phyloP scores from a whole-genome alignment of 495 filamentous ascomycete genomes.

The Xylaria palmicola region DNA sequence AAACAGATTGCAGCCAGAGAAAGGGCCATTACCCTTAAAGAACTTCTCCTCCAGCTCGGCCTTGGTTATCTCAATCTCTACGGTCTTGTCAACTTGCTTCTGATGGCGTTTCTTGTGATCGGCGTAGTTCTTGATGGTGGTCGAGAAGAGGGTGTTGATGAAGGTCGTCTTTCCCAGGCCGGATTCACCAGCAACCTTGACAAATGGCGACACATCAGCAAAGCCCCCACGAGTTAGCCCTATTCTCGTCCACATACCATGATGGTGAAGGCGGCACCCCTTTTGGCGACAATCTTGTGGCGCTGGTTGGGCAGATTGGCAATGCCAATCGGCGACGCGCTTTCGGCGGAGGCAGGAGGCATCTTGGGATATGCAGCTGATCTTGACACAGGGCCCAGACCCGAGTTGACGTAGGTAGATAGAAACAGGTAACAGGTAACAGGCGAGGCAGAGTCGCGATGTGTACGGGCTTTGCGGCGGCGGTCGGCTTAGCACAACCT shows the following conservation, averaged over 20 bases:
- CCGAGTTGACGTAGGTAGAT: not conserved
- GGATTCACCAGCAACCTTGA: slow-evolving; percentile 94
- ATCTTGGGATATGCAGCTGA: slow-evolving; percentile 49
- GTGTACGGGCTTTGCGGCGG: too few species aligned
- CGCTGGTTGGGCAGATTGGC: slow-evolving; percentile 98
- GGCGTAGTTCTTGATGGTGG: slow-evolving; percentile 99
- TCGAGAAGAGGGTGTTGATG: slow-evolving; percentile 99
- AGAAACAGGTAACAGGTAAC: not conserved
- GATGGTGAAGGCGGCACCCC: slow-evolving; percentile 97
- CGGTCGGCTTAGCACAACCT: slow-evolving; percentile 1
- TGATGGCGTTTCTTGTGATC: slow-evolving; percentile 97
- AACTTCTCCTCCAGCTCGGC: slow-evolving; percentile 99
- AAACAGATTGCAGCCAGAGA: not conserved
- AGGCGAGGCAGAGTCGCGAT: not conserved
- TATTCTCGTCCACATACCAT: slow-evolving; percentile 72
- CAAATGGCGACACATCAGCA: slow-evolving; percentile 32
- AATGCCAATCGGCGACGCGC: slow-evolving; percentile 96
- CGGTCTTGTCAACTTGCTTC: slow-evolving; percentile 98
- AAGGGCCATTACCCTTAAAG: slow-evolving; percentile 79
- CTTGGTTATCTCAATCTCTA: slow-evolving; percentile 99
- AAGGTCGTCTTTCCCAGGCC: slow-evolving; percentile 99
- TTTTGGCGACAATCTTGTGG: slow-evolving; percentile 99
- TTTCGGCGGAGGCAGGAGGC: slow-evolving; percentile 75
- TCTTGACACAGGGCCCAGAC: slow-evolving; percentile 3
- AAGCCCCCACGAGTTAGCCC: too few species aligned